Evolutionary conservation across 2,329 filamentous ascomycete genomes (phyloP).

Genomic region (Exophiala sp.): DNA sequence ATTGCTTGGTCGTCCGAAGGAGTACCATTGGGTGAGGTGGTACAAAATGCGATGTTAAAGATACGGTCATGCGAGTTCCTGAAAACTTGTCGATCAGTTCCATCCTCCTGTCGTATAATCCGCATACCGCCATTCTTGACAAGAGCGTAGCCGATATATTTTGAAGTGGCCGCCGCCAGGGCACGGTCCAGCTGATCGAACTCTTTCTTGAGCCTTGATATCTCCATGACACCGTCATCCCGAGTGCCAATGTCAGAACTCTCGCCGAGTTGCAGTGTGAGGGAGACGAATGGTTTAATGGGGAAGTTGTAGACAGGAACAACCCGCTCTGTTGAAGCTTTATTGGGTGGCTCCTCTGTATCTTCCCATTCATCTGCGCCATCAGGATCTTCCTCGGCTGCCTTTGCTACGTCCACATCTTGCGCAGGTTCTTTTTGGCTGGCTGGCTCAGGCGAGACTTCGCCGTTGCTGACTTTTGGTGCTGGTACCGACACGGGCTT

Average conservation of each 20-base stretch:
- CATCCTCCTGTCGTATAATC: slow-evolving; percentile 91
- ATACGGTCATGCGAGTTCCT: slow-evolving; percentile 88
- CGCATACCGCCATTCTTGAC: slow-evolving; percentile 89
- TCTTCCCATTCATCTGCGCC: slow-evolving; percentile 90
- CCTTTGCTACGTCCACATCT: not conserved
- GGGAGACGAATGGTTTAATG: slow-evolving; percentile 92
- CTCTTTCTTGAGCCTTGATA: slow-evolving; percentile 92
- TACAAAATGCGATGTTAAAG: slow-evolving; percentile 86
- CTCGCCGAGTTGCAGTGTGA: slow-evolving; percentile 64
- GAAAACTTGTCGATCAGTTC: slow-evolving; percentile 87
- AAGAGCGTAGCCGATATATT: slow-evolving; percentile 91
- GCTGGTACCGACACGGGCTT: not conserved
- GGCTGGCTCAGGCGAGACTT: not conserved
- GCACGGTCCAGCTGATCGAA: slow-evolving; percentile 97
- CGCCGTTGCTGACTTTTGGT: no score
- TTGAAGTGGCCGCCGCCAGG: slow-evolving; percentile 80
- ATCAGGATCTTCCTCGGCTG: slow-evolving; percentile 13
- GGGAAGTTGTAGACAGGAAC: slow-evolving; percentile 92
- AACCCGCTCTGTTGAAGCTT: slow-evolving; percentile 60
- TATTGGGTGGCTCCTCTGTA: slow-evolving; percentile 59
- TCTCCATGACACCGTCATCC: slow-evolving; percentile 80
- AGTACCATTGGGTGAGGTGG: slow-evolving; percentile 54
- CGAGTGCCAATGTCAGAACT: slow-evolving; percentile 61
- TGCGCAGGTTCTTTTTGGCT: not conserved
- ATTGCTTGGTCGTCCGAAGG: slow-evolving; percentile 70